Base-by-base conservation (phyloP, 1,284 basidiomycete genomes). In the Tausonia pullulans region DNA sequence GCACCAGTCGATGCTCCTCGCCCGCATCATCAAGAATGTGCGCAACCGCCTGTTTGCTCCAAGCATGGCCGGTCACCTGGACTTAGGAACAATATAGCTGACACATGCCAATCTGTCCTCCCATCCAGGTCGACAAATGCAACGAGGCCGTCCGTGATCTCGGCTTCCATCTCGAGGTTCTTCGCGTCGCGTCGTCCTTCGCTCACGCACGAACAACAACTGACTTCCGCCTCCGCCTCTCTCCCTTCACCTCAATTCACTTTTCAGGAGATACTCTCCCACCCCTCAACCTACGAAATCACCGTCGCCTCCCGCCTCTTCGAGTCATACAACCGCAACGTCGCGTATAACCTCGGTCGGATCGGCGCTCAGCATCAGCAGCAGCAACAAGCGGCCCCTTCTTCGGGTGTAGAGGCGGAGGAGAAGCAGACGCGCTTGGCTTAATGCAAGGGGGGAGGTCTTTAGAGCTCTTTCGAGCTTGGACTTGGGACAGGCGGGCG, bases 251-350 rank as follows among this genome's bases (percentile, higher is more conserved):
- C n/a, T 60, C 58, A 10, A 3, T 60, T n/a, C 14, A 13, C 9
- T 1, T 14, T 44, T 4, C 44, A 64, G 62, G 62, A 64, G 40
- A 51, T 57, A 14, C 41, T 64, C 58, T n/a, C 59, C 52, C 44
- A 49, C 4, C 55, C 56, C 10, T 57, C 55, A 14, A 41, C 62
- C 13, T 58, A 64, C 46, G 62, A 64, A 49, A 64, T 64, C 58
- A 58, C 60, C 58, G 56, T 64, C 50, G 62, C 62, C 46, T 57
- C 62, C n/a, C 62, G 62, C 13, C 52, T 64, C n/a, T 64, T 64
- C 13, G 62, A 64, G 39, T 53, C 59, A 57, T 64, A 64, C 57
- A 64, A 64, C 58, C 43, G 62, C 27, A 64, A 64, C 62, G 62
- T 64, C 44, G 62, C 62, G 8, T 64, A 64, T 58, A 64, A 58